These are phyloP conservation scores for Debaryomyces coudertii DNA, from an alignment of 1,139 yeast species.

Conservation along the genomic window DNA sequence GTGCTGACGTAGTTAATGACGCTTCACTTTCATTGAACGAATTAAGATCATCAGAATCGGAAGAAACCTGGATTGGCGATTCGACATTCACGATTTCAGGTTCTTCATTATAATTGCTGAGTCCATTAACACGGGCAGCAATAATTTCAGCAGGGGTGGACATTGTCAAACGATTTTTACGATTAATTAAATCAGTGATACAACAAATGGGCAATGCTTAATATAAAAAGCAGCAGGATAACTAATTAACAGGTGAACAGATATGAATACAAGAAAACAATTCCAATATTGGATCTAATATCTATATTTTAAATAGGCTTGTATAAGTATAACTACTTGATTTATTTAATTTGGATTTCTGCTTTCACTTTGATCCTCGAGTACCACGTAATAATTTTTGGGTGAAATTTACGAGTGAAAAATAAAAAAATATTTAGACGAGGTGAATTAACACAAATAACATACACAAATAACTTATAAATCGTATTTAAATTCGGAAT, in stretches of 20 bases:
- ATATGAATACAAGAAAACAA: slow-evolving; percentile 2
- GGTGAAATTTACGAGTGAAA: slow-evolving; percentile 8
- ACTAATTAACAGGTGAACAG: slow-evolving; percentile 1
- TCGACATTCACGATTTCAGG: slow-evolving; percentile 14
- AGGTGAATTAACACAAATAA: background rate
- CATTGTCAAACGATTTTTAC: slow-evolving; percentile 29
- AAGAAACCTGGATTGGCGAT: slow-evolving; percentile 9
- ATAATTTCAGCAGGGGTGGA: slow-evolving; percentile 65
- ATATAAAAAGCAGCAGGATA: slow-evolving; percentile 12
- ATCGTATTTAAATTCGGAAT: background rate
- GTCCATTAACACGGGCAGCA: slow-evolving; percentile 53
- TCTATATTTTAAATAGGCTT: slow-evolving; percentile 1
- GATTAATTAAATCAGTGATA: slow-evolving; percentile 6
- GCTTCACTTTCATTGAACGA: slow-evolving; percentile 10
- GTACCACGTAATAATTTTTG: slow-evolving; percentile 4
- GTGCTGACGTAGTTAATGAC: slow-evolving; percentile 27
- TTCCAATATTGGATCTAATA: slow-evolving; percentile 2
- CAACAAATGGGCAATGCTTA: slow-evolving; percentile 13
- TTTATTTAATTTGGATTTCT: background rate
- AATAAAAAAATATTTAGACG: slow-evolving; percentile 6
- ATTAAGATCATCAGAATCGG: slow-evolving; percentile 16
- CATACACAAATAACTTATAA: background rate
- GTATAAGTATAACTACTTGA: slow-evolving; percentile 2
- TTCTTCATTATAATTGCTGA: slow-evolving; percentile 25
- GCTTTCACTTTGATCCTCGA: slow-evolving; percentile 1